Evolutionary conservation across 192 early-diverging fungal genomes (phyloP).

Genomic region (Entomortierella chlamydospora): DNA sequence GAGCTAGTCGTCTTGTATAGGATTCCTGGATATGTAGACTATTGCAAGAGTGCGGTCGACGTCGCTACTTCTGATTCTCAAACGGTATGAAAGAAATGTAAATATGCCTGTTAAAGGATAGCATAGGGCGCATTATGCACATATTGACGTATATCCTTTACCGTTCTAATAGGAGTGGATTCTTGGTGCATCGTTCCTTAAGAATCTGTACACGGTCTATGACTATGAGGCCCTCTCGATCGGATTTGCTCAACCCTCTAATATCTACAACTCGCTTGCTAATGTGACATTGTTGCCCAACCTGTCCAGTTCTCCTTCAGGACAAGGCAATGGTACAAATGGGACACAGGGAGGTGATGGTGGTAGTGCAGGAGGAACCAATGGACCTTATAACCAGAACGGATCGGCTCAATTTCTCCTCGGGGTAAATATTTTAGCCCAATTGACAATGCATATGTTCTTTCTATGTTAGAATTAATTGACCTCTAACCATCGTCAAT

Average conservation of each 20-base stretch:
- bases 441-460: background rate
- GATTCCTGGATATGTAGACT: conserved; percentile 50
- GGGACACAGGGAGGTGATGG: conserved; percentile 5
- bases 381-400: conserved; percentile 5
- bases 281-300: conserved; percentile 40
- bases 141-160: no score
- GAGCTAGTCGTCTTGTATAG: conserved; percentile 44
- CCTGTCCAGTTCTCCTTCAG: conserved; percentile 23
- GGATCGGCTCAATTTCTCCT: background rate
- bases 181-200: conserved; percentile 44
- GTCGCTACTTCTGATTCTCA: conserved; percentile 18
- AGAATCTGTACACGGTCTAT: conserved; percentile 50
- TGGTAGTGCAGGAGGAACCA: background rate
- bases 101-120: no score
- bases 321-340: conserved; percentile 16
- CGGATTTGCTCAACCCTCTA: conserved; percentile 47
- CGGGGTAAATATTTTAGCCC: background rate
- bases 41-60: conserved; percentile 53
- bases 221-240: conserved; percentile 30
- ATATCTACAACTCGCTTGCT: conserved; percentile 41
- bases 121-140: no score
- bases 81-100: no score
- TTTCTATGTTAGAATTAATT: background rate
- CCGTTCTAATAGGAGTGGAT: conserved; percentile 53
- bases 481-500: background rate